Base-by-base conservation (phyloP, 2,329 filamentous ascomycete genomes). In the Colletotrichum eremochloae region DNA sequence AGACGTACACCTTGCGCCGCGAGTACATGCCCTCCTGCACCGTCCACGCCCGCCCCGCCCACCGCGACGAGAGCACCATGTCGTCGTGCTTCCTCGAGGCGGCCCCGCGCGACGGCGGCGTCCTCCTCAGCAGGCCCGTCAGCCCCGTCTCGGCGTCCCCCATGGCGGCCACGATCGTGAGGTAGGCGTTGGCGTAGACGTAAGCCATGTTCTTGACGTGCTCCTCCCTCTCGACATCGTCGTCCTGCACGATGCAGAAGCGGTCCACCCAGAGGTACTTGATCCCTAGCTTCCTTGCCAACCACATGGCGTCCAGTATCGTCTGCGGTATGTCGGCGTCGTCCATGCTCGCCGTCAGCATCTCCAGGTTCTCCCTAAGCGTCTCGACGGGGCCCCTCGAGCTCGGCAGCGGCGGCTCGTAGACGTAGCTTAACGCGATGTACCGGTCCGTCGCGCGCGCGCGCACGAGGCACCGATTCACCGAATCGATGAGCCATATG, bases 191-290 rank as follows among this genome's bases (percentile, higher is more conserved):
- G 31, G 82, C 77, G 75, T 85, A 86, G 52, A 86, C 78, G 66
- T 80, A 82, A 12, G 83, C 83, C 84, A 87, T 86, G 72, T 84
- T 80, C 50, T 78, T 77, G 56, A 84, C 77, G 65, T 86, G 81
- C n/a, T 79, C 78, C 36, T 81, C 80, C 75, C 80, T 80, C 71
- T 84, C 81, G 29, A 76, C 76, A 15, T 79, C 77, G 67, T 85
- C 82, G 66, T 86, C 83, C 74, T 87, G 85, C 6, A 84, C 79
- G 67, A 85, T 84, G 64, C 84, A 85, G 60, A 85, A 78, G 44
- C 81, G 79, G 73, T 87, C 85, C 44, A 86, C 81, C 85, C 85
- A 87, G 29, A 87, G 77, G 68, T 84, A 81, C 2, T 81, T 81
- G 31, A 85, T 79, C 0, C 82, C 82, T 14, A 86, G 77, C 76